Conservation (phyloP, 2,329 filamentous ascomycete genomes). For the Trichoderma koningii region DNA sequence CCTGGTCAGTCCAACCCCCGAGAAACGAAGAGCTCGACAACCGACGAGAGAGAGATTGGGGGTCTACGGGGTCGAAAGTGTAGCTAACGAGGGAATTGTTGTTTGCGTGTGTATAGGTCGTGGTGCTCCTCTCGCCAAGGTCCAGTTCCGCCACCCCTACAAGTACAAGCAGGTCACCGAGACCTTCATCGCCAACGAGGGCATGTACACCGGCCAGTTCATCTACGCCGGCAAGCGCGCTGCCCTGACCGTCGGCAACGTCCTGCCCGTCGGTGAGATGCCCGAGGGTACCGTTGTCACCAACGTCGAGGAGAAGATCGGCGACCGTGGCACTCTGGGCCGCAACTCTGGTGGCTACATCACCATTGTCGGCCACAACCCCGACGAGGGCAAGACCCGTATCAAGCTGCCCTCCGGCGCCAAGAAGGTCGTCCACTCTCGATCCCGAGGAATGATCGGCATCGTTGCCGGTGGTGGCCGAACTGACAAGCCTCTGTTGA, state of each 20-base stretch:
- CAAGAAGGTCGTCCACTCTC: conserved; percentile 97
- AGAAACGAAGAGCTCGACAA: conserved; percentile 26
- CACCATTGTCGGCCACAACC: conserved; percentile 96
- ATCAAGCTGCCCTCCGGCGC: conserved; percentile 98
- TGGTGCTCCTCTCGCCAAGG: conserved; percentile 95
- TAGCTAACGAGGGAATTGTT: conserved; percentile 34
- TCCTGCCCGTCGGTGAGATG: conserved; percentile 90
- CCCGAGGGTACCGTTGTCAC: conserved; percentile 99
- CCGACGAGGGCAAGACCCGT: conserved; percentile 98
- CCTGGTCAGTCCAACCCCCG: conserved; percentile 58
- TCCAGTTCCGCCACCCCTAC: conserved; percentile 97
- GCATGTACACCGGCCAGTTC: conserved; percentile 99
- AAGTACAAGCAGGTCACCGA: conserved; percentile 95
- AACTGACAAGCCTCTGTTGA: conserved; percentile 99
- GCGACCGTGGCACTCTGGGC: conserved; percentile 93
- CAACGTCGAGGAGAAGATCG: conserved; percentile 99
- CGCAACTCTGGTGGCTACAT: conserved; percentile 99
- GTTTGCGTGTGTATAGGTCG: conserved; percentile 51
- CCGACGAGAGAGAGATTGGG: conserved; percentile 22
- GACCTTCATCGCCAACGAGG: conserved; percentile 99
- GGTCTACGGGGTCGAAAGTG: conserved; percentile 26
- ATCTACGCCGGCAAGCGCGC: conserved; percentile 99
- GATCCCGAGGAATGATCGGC: conserved; percentile 95
- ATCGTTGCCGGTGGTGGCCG: conserved; percentile 99
- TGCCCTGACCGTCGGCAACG: conserved; percentile 92